Base-by-base conservation (phyloP, 2,329 filamentous ascomycete species). In the Mycosphaerella arachidis region DNA sequence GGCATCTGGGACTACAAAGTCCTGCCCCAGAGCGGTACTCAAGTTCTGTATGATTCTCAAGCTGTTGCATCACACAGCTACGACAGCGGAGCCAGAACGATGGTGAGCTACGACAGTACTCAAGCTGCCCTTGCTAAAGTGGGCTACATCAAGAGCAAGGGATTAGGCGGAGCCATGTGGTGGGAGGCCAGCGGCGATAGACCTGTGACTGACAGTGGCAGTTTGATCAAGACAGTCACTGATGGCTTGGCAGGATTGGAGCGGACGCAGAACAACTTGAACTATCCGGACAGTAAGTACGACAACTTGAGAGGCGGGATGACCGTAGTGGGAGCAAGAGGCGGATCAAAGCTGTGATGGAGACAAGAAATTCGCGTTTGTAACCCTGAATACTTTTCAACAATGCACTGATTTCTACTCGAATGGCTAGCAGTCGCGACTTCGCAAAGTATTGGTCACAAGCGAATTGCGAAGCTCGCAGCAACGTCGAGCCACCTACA, bases 141-240 rank as follows among this genome's bases (percentile, higher is more conserved):
- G 1, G 77, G 83, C 8, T 96, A 86, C 72, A 84, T 97, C 70
- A 82, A 80, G 69, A 72, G 82, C 24, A 78, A 82, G 48, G 80
- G 84, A 0, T 81, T 97, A 0, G 92, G 92, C 1, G 93, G 93
- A n/a, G 90, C 84, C 20, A 97, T 97, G 92, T 97, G 91, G 91
- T 95, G 90, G 90, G 92, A 97, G 78, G 90, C 86, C 68, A 93
- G 88, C 70, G 87, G 84, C 0, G 93, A 97, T 73, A 87, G 86
- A 70, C 86, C 86, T 0, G 74, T 74, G 10, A 63, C 65, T 24
- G 40, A 53, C 3, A 78, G 59, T 9, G 45, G 80, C 0, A 93
- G 89, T 67, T 72, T 97, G 70, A 91, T 81, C 50, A 65, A 67
- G 30, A 70, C 73, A 45, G 71, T 76, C 13, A 72, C 75, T 13